phyloP scores from a whole-genome alignment of 177 flowering plant genomes.

The Vitis hybrid region DNA sequence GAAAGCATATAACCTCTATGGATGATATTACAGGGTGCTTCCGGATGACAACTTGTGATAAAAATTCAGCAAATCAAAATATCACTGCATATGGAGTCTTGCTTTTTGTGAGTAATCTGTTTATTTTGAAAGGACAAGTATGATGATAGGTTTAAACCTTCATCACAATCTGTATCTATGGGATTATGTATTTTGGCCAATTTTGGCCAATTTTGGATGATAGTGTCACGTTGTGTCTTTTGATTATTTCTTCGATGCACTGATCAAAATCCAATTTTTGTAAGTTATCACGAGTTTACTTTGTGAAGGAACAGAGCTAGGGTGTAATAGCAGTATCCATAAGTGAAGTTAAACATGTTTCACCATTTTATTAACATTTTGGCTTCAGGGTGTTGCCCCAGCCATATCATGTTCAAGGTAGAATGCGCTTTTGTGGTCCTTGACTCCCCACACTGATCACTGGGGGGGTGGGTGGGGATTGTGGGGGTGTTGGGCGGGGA shows the following conservation, averaged over 20 bases:
- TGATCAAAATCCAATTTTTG: background rate
- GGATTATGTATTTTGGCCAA: background rate
- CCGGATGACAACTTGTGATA: slow-evolving; percentile 46
- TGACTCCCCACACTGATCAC: no score
- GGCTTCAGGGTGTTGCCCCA: background rate
- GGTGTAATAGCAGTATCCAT: background rate
- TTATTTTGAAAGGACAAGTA: background rate
- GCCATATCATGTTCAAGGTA: background rate
- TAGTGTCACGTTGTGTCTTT: background rate
- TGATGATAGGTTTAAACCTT: background rate
- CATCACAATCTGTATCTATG: background rate
- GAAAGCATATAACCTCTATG: slow-evolving; percentile 2
- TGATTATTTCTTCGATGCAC: background rate
- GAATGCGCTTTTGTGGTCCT: background rate
- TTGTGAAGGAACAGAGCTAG: background rate
- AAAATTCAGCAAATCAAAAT: slow-evolving; percentile 50
- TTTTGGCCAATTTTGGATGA: background rate
- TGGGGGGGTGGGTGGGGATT: no score
- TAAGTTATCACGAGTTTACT: background rate
- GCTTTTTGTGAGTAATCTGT: slow-evolving; percentile 48
- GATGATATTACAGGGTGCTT: slow-evolving; percentile 52
- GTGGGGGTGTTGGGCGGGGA: no score
- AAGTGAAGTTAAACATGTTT: background rate
- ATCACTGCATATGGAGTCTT: slow-evolving; percentile 65
- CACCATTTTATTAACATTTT: background rate